Percentiles rank a stretch among this genome's conserved stretches.
phyloP scores from a whole-genome alignment of 2,329 filamentous ascomycete species.

The Aspergillus sp. region DNA sequence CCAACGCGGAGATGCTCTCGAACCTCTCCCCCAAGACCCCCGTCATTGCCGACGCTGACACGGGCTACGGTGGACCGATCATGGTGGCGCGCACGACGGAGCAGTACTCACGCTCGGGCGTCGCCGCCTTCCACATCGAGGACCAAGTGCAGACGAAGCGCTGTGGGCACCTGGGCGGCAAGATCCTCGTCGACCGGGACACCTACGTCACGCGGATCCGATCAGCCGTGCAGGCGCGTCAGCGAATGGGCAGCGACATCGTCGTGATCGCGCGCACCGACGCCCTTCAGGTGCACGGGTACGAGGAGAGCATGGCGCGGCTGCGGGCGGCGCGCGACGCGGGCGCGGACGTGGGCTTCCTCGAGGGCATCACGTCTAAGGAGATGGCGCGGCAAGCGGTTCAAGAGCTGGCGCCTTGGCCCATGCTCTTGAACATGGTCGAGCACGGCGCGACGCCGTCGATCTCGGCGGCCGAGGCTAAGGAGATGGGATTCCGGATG shows the following conservation, averaged over 20 bases:
- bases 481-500: conserved; percentile 42
- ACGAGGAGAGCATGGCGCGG: conserved; percentile 40
- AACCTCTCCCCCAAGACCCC: conserved; percentile 50
- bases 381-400: conserved; percentile 38
- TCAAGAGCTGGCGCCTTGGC: conserved; percentile 38
- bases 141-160: conserved; percentile 53
- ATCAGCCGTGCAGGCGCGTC: conserved; percentile 35
- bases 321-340: conserved; percentile 40
- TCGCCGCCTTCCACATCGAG: conserved; percentile 59
- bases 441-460: conserved; percentile 44
- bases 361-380: conserved; percentile 41
- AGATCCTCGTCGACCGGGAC: conserved; percentile 37
- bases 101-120: conserved; percentile 53
- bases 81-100: conserved; percentile 51
- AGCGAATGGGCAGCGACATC: conserved; percentile 41
- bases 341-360: conserved; percentile 44
- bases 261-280: conserved; percentile 48
- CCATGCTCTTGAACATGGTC: conserved; percentile 46
- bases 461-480: conserved; percentile 38
- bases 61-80: conserved; percentile 54
- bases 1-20: conserved; percentile 55
- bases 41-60: conserved; percentile 56
- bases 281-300: conserved; percentile 36
- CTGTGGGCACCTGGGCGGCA: conserved; percentile 42
- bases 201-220: conserved; percentile 39